phyloP scores from a whole-genome alignment of 2,329 filamentous ascomycete genomes.

The Fusarium sp. region DNA sequence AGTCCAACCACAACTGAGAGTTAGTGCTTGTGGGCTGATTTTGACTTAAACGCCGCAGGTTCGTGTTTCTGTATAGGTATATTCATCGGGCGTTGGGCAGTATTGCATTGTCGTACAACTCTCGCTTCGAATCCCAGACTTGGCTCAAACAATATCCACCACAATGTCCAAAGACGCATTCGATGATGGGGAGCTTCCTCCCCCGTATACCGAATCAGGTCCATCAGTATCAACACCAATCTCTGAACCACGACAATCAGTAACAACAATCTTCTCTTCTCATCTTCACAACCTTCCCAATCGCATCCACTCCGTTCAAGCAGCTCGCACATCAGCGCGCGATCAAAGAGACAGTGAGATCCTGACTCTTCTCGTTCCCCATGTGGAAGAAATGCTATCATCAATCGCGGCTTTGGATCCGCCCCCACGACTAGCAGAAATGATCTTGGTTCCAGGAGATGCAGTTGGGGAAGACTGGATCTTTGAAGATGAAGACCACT shows the following conservation, averaged over 20 bases:
- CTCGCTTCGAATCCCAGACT: neutral
- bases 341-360: constrained; percentile 54
- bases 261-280: constrained; percentile 48
- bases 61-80: constrained; percentile 10
- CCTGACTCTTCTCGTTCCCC: constrained; percentile 54
- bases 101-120: neutral
- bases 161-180: constrained; percentile 31
- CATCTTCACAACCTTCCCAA: constrained; percentile 53
- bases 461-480: constrained; percentile 53
- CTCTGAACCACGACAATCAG: constrained; percentile 8
- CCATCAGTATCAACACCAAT: constrained; percentile 10
- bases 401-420: constrained; percentile 51
- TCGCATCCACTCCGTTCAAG: constrained; percentile 52
- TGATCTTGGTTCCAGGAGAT: constrained; percentile 58
- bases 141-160: constrained; percentile 1
- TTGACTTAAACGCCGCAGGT: neutral
- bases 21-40: constrained; percentile 22
- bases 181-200: constrained; percentile 38
- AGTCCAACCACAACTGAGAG: constrained; percentile 11
- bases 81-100: constrained; percentile 17
- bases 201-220: constrained; percentile 40
- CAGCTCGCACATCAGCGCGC: constrained; percentile 49
- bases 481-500: constrained; percentile 50
- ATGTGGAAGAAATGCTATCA: constrained; percentile 56
- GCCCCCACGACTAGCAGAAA: constrained; percentile 52